Conservation (phyloP, 2,329 filamentous ascomycete genomes). For the Rhytidhysteron rufulum region DNA sequence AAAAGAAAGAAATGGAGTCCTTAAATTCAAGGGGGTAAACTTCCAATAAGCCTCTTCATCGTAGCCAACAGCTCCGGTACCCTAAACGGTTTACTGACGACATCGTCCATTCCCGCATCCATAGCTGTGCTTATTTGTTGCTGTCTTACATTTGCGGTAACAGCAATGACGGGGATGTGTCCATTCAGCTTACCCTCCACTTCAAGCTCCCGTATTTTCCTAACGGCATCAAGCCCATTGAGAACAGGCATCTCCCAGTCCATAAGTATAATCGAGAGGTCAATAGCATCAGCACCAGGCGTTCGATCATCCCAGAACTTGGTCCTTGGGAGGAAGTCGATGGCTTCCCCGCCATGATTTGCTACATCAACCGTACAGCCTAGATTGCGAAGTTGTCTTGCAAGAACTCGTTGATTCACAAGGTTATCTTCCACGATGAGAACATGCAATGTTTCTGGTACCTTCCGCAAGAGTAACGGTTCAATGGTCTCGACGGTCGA, state of each 20-base stretch:
- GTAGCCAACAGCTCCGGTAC: constrained; percentile 21
- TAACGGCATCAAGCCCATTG: constrained; percentile 25
- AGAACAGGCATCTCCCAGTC: constrained; percentile 35
- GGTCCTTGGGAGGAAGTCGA: constrained; percentile 29
- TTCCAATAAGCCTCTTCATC: constrained; percentile 7
- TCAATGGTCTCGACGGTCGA: not conserved
- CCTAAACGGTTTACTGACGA: constrained; percentile 73
- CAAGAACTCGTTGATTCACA: constrained; percentile 40
- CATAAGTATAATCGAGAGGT: constrained; percentile 26
- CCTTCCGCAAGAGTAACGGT: not conserved
- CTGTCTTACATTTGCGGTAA: constrained; percentile 32
- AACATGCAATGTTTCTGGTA: constrained; percentile 15
- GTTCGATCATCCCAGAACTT: constrained; percentile 16
- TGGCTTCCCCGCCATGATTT: constrained; percentile 35
- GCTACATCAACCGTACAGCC: constrained; percentile 36
- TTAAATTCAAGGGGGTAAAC: not conserved
- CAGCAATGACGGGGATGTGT: constrained; percentile 27
- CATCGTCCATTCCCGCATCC: constrained; percentile 39
- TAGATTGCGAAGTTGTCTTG: constrained; percentile 34
- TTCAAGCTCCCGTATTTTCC: constrained; percentile 24
- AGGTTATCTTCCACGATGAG: constrained; percentile 38
- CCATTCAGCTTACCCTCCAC: constrained; percentile 12
- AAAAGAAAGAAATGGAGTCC: too few species aligned
- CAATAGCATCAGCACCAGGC: not conserved
- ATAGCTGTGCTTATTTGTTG: constrained; percentile 26